Conservation (phyloP, 768 basidiomycete species). For the Mycena rebaudengoi region DNA sequence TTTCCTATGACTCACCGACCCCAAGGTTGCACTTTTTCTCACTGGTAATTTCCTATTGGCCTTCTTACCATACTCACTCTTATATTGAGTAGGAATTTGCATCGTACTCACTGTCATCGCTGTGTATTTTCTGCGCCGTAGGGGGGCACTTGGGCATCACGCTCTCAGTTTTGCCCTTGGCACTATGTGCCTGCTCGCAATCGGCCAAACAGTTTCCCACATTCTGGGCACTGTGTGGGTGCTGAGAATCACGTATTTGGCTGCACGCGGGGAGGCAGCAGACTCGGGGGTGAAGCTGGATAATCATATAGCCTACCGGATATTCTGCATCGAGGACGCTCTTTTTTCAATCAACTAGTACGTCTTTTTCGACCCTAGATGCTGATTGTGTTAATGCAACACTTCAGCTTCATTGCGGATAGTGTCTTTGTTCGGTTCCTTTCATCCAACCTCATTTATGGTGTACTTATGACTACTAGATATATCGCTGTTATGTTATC, state of each 20-base stretch:
- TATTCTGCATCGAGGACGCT: too few species aligned
- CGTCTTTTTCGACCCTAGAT: too few species aligned
- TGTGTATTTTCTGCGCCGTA: neutral
- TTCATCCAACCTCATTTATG: neutral
- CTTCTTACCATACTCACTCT: neutral
- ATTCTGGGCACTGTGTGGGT: neutral
- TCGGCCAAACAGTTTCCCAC: neutral
- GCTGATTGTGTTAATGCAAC: too few species aligned
- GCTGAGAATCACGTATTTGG: neutral
- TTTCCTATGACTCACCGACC: too few species aligned
- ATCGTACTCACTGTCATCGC: neutral
- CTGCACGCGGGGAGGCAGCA: neutral
- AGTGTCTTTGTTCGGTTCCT: neutral
- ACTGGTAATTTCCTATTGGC: neutral
- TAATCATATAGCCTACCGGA: too few species aligned
- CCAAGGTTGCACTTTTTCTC: neutral
- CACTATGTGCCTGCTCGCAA: neutral
- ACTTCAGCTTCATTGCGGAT: neutral
- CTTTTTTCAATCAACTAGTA: too few species aligned
- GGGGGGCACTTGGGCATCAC: neutral
- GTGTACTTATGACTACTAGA: neutral
- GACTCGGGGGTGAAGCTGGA: too few species aligned
- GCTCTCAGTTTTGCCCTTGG: neutral
- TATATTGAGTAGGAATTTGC: neutral
- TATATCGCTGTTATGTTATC: slow-evolving; percentile 12